Evolutionary conservation across 225 moss, liverwort and hornwort genomes (phyloP), one percentile per base, ranked within the genome.

Genomic region (Thuidium tamariscinum): DNA sequence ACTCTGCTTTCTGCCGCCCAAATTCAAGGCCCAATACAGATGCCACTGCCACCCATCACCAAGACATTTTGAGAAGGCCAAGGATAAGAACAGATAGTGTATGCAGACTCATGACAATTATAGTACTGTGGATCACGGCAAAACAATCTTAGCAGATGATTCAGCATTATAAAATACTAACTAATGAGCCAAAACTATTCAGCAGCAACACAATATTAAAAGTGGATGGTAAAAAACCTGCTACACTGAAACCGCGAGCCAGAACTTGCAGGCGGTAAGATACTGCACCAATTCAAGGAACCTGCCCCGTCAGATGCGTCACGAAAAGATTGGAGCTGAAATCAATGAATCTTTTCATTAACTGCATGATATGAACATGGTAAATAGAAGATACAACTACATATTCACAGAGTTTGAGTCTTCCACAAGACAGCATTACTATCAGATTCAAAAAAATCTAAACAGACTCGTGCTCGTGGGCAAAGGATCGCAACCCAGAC

Each of bases 221-320:
- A 67, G 46, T 29, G 66, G 62, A 18, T 39, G 20, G 39, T 64
- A 49, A 27, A 75, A 32, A 71, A 93, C 93, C 93, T 84, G 84
- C 89, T 48, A 90, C 86, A 84, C 57, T 91, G 80, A 88, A 84
- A 49, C 83, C 89, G 67, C 93, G 93, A 42, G 69, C 82, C 86
- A 89, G 84, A 56, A 87, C 15, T 62, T 90, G 83, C 59, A 91
- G 81, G 37, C 93, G 93, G 75, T 93, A 93, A 27, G 90, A 86
- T 52, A 90, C 93, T 93, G 90, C 81, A 91, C 72, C 82, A 91
- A 41, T 56, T 80, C 83, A 82, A 80, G 86, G 72, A 79, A 84
- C 56, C 55, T 57, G 57, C 81, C 57, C 73, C 67, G 56, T 90
- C 77, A 92, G 81, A 91, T 62, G 74, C 69, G 74, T 86, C 88